A percentile compares a stretch with the other conserved stretches of the same genome.
Conservation (phyloP, 345 rosid species). For the Ceriops zippeliana region DNA sequence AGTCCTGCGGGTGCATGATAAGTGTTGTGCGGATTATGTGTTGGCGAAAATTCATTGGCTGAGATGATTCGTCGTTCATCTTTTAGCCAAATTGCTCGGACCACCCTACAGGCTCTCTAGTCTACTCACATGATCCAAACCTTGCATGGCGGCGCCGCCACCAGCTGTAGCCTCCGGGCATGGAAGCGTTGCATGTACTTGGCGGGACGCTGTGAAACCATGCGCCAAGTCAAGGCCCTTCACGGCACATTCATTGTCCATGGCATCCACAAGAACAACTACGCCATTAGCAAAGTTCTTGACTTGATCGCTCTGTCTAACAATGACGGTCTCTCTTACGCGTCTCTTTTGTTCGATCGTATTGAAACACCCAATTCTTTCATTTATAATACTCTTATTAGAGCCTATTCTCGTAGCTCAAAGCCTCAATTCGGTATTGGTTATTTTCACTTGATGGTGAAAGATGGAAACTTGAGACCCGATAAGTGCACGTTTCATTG, state of each 20-base stretch:
- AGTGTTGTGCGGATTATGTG: not conserved
- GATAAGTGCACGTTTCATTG: conserved; percentile 43
- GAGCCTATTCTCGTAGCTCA: conserved; percentile 41
- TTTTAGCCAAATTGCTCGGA: too few species aligned
- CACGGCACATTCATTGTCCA: too few species aligned
- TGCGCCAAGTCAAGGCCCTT: too few species aligned
- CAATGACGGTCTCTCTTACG: conserved; percentile 34
- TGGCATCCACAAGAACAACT: conserved; percentile 19
- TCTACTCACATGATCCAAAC: too few species aligned
- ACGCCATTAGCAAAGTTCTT: conserved; percentile 47
- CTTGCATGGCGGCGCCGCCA: too few species aligned
- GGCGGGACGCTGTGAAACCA: too few species aligned
- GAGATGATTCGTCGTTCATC: not conserved
- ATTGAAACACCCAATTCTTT: conserved; percentile 27
- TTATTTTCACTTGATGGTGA: conserved; percentile 39
- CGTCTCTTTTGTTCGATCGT: conserved; percentile 38
- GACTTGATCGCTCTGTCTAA: conserved; percentile 33
- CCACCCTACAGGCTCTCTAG: not conserved
- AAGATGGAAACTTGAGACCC: conserved; percentile 30
- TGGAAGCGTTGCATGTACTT: too few species aligned
- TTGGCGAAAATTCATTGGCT: not conserved
- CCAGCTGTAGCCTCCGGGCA: too few species aligned
- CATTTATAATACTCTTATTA: conserved; percentile 48
- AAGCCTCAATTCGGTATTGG: conserved; percentile 36
- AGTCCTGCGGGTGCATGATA: not conserved